Percentiles rank a stretch among this genome's conserved stretches.
Conservation (phyloP, 164 flowering plant genomes). For the Umbilicus rupestris region DNA sequence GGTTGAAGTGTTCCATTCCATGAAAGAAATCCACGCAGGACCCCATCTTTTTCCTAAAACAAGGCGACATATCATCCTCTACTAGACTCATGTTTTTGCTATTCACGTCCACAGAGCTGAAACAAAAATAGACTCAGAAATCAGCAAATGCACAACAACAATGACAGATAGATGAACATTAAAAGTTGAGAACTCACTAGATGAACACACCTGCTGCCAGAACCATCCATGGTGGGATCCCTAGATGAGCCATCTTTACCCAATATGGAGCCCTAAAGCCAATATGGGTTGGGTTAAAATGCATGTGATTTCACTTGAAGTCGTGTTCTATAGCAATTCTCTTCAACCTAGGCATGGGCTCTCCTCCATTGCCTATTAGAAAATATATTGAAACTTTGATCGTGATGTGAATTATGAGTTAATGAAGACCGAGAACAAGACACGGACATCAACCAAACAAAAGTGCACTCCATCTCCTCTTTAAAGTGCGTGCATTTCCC, state of each 20-base stretch:
- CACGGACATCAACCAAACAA: background rate
- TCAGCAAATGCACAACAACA: background rate
- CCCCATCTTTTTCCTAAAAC: conserved; percentile 9
- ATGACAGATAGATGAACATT: background rate
- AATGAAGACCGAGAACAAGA: background rate
- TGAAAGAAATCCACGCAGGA: conserved; percentile 6
- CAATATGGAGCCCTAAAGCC: no score
- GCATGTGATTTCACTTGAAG: no score
- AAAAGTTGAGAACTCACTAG: no score
- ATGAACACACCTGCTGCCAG: no score
- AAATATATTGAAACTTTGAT: no score
- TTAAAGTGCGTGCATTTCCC: background rate
- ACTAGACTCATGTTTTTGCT: background rate
- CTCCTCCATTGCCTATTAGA: background rate
- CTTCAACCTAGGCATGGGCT: background rate
- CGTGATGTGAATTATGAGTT: no score
- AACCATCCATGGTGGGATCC: no score
- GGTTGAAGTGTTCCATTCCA: background rate
- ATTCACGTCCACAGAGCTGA: background rate
- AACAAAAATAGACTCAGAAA: background rate
- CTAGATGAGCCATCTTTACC: no score
- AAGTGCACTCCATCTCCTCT: background rate
- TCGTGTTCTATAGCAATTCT: no score
- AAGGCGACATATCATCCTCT: background rate
- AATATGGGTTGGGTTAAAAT: no score